Evolutionary conservation across 2,329 filamentous ascomycete genomes (phyloP).

Genomic region (Venturia pyrina): DNA sequence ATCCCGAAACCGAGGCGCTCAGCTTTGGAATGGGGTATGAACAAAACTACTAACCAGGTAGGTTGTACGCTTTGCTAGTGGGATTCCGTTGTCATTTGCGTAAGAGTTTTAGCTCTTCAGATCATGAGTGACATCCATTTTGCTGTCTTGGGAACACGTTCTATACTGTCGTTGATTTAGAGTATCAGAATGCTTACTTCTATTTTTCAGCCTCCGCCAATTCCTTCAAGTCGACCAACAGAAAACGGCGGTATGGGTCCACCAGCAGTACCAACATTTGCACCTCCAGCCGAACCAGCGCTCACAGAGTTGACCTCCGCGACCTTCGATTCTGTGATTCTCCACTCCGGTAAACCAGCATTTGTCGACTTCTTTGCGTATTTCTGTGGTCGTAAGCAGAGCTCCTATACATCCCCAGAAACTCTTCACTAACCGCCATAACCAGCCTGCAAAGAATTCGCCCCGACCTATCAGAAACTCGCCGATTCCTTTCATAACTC

Average conservation of each 20-base stretch:
- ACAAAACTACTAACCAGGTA: slow-evolving; percentile 23
- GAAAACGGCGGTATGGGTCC: slow-evolving; percentile 6
- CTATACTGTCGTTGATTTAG: background rate
- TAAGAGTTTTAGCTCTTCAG: background rate
- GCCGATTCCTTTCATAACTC: slow-evolving; percentile 75
- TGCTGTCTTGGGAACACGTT: background rate
- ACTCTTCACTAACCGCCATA: slow-evolving; percentile 56
- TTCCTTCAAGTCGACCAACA: slow-evolving; percentile 14
- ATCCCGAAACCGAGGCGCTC: slow-evolving; percentile 26
- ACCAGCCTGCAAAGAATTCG: slow-evolving; percentile 90
- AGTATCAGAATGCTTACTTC: background rate
- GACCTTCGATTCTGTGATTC: slow-evolving; percentile 86
- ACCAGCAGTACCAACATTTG: background rate
- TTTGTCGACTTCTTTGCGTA: slow-evolving; percentile 97
- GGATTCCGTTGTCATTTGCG: background rate
- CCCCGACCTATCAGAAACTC: slow-evolving; percentile 80
- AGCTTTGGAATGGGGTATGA: slow-evolving; percentile 38
- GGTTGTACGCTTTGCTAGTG: background rate
- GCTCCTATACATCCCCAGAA: slow-evolving; percentile 67
- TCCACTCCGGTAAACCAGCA: slow-evolving; percentile 87
- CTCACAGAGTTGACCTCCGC: slow-evolving; percentile 62
- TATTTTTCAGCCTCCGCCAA: slow-evolving; percentile 16
- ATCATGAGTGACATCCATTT: background rate
- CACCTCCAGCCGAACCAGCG: background rate
- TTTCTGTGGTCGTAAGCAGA: slow-evolving; percentile 99